Percentiles rank a stretch among this genome's conserved stretches.
phyloP scores from a whole-genome alignment of 2,329 filamentous ascomycete species.

The Apiospora saccharicola region DNA sequence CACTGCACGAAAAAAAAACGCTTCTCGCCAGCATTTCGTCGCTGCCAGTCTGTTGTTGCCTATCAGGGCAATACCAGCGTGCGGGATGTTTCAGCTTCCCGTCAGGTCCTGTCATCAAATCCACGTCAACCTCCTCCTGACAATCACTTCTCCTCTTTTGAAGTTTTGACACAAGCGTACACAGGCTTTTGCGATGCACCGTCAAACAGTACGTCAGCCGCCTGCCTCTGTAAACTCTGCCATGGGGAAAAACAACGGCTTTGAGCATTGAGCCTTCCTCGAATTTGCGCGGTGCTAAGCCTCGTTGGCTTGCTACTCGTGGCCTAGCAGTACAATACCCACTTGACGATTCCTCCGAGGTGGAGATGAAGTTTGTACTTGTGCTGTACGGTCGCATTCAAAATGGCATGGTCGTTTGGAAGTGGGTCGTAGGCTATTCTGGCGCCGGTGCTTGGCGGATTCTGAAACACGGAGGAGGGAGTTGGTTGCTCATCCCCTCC shows the following conservation, averaged over 20 bases:
- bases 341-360: background rate
- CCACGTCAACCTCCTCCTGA: slow-evolving; percentile 12
- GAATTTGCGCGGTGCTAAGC: slow-evolving; percentile 11
- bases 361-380: slow-evolving; percentile 15
- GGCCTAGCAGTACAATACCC: background rate
- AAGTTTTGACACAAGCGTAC: slow-evolving; percentile 15
- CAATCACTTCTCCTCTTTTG: slow-evolving; percentile 22
- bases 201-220: slow-evolving; percentile 4
- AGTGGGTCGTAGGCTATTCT: slow-evolving; percentile 16
- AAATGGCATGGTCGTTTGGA: slow-evolving; percentile 12
- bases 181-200: slow-evolving; percentile 7
- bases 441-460: slow-evolving; percentile 18
- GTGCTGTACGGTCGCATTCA: slow-evolving; percentile 14
- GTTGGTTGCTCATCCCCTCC: slow-evolving; percentile 16
- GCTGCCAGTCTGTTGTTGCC: background rate
- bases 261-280: background rate
- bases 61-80: slow-evolving; percentile 10
- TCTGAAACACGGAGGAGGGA: slow-evolving; percentile 13
- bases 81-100: slow-evolving; percentile 6
- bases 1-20: background rate
- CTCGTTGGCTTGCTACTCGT: slow-evolving; percentile 5
- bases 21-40: slow-evolving; percentile 13
- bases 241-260: slow-evolving; percentile 12
- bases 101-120: slow-evolving; percentile 14
- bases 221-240: background rate